These are phyloP conservation scores for Rhynchospora tenuis DNA, from an alignment of 176 grass and related monocot genomes.

Conservation along the genomic window DNA sequence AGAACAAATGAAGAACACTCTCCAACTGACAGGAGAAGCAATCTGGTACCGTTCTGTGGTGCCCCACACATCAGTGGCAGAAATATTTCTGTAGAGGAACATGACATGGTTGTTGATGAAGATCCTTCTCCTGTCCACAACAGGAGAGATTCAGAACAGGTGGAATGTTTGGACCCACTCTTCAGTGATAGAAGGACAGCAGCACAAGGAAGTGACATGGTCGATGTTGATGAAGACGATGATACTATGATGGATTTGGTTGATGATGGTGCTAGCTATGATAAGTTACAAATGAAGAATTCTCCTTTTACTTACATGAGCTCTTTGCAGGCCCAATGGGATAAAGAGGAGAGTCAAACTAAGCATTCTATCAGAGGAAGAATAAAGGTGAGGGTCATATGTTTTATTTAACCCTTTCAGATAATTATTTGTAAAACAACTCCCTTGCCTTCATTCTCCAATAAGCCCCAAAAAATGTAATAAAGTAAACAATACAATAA, in stretches of 20 bases:
- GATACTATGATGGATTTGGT: slow-evolving; percentile 1
- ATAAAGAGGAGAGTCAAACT: slow-evolving; percentile 32
- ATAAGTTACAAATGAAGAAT: background rate
- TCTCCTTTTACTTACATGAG: slow-evolving; percentile 75
- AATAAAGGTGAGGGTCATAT: slow-evolving; percentile 50
- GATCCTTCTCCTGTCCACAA: background rate
- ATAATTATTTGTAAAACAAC: background rate
- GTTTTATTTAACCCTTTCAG: slow-evolving; percentile 8
- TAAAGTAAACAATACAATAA: slow-evolving; percentile 2
- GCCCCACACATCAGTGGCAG: background rate
- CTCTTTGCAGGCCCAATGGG: slow-evolving; percentile 57
- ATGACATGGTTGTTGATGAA: slow-evolving; percentile 18
- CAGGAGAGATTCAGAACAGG: background rate
- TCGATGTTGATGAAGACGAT: background rate
- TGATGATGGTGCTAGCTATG: background rate
- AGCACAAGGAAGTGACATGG: background rate
- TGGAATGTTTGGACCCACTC: background rate
- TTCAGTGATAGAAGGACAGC: background rate
- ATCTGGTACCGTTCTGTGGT: background rate
- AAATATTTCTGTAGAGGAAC: background rate
- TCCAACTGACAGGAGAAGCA: background rate
- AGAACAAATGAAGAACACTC: slow-evolving; percentile 41
- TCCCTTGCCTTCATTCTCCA: background rate
- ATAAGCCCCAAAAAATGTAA: background rate
- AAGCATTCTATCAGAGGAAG: slow-evolving; percentile 53